Evolutionary conservation across 1,284 basidiomycete species (phyloP).

Genomic region (Omphalotus olearius): DNA sequence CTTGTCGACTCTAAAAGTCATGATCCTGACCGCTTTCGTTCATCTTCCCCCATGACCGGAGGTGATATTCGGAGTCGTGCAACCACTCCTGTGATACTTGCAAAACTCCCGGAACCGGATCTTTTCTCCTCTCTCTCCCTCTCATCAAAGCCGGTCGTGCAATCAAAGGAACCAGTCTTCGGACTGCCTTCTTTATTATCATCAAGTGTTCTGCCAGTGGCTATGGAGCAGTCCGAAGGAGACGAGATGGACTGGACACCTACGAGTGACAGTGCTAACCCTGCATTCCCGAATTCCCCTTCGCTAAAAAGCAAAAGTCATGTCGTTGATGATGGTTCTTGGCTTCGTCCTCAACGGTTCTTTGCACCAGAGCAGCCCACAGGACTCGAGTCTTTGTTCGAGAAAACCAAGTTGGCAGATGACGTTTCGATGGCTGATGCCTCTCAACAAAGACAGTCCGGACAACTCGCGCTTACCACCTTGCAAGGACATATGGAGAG

Average conservation of each 20-base stretch:
- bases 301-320: constrained; percentile 16
- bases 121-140: constrained; percentile 57
- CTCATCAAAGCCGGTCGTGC: constrained; percentile 55
- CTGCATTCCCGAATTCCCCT: constrained; percentile 19
- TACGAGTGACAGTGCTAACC: constrained; percentile 28
- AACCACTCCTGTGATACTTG: constrained; percentile 22
- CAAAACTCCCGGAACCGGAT: constrained; percentile 45
- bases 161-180: constrained; percentile 48
- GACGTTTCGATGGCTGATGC: constrained; percentile 21
- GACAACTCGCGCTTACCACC: neutral
- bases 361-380: constrained; percentile 75
- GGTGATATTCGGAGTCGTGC: constrained; percentile 12
- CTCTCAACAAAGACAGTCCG: neutral
- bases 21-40: constrained; percentile 29
- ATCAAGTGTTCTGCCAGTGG: constrained; percentile 17
- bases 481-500: constrained; percentile 5
- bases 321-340: constrained; percentile 32
- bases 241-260: constrained; percentile 65
- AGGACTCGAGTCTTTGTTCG: constrained; percentile 71
- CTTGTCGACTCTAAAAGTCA: constrained; percentile 53
- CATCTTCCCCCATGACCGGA: constrained; percentile 31
- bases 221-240: constrained; percentile 20
- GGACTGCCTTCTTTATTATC: constrained; percentile 54
- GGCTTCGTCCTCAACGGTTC: constrained; percentile 66
- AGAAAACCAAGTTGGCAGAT: constrained; percentile 55